A percentile compares a stretch with the other conserved stretches of the same genome.
These are phyloP conservation scores for Aspergillus aculeatinus DNA, from an alignment of 2,329 filamentous ascomycete genomes.

Conservation along the genomic window DNA sequence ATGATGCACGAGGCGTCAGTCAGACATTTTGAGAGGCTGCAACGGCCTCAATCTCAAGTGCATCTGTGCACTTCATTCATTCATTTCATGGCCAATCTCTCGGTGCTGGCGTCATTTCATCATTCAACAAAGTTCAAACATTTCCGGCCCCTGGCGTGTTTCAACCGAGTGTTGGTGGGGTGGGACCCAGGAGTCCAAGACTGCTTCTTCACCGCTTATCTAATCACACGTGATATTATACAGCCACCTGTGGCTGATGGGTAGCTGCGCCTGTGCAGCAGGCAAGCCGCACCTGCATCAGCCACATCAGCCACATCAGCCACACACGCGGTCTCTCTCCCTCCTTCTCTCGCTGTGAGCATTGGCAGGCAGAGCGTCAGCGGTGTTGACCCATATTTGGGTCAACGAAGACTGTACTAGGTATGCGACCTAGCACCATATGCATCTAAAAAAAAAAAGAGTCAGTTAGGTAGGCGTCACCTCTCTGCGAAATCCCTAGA, in stretches of 20 bases:
- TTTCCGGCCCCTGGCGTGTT: constrained; percentile 6
- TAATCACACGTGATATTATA: neutral
- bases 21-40: neutral
- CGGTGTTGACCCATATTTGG: neutral
- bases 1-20: neutral
- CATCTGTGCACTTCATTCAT: neutral
- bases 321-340: no score
- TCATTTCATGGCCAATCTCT: neutral
- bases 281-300: neutral
- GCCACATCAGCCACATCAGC: neutral
- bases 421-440: neutral
- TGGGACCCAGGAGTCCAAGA: neutral
- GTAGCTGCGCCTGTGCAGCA: neutral
- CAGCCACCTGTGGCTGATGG: neutral
- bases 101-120: neutral
- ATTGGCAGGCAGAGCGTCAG: neutral
- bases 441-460: no score
- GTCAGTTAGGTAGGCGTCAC: no score
- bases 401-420: neutral
- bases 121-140: neutral
- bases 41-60: neutral
- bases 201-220: neutral
- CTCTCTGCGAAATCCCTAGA: neutral
- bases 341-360: neutral
- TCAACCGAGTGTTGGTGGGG: neutral